Evolutionary conservation across 2,329 filamentous ascomycete genomes (phyloP), one percentile per base, ranked within the genome.

Genomic region (Fusarium paranaense): DNA sequence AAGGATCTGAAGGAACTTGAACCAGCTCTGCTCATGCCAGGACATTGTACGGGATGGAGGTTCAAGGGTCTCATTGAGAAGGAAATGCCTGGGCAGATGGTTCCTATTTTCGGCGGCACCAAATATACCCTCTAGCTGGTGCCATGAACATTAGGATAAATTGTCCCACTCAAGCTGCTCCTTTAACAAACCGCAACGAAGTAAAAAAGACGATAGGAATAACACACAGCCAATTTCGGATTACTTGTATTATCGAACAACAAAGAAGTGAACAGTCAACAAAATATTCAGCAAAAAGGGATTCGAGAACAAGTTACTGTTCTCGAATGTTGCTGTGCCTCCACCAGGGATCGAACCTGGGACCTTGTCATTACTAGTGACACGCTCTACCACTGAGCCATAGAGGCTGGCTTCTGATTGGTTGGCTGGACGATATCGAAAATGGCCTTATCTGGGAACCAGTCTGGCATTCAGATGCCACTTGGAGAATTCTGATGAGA

Each of bases 21-120:
- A 57, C 86, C 87, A 0, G 84, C 84, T 11, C 80, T 90, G 0
- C 75, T 90, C 5, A 82, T 90, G 76, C 87, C 88, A 0, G 88
- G 88, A 0, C 88, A 90, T 76, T 90, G 87, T 72, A 86, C 87
- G 0, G 88, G 88, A 5, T 90, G 87, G 87, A 82, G 87, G 70
- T 87, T 86, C 37, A 89, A 89, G 76, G 71, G 83, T 83, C 54
- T 25, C 2, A 37, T 57, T 37, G 54, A 37, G 77, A 85, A 83
- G 67, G 80, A 83, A 40, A 87, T 89, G 83, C 85, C 86, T 1
- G 87, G 87, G 2, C 80, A 81, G 4, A 73, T 89, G 67, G 86
- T 86, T 11, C 87, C 87, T 27, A 85, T 85, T 25, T 87, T 87
- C 11, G 87, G 87, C 13, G 87, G 87, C 3, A 84, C 84, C 20